Percentiles rank a stretch among this genome's conserved stretches.
These are phyloP conservation scores for Diddensiella transvaalensis DNA, from an alignment of 805 yeast species.

Conservation along the genomic window DNA sequence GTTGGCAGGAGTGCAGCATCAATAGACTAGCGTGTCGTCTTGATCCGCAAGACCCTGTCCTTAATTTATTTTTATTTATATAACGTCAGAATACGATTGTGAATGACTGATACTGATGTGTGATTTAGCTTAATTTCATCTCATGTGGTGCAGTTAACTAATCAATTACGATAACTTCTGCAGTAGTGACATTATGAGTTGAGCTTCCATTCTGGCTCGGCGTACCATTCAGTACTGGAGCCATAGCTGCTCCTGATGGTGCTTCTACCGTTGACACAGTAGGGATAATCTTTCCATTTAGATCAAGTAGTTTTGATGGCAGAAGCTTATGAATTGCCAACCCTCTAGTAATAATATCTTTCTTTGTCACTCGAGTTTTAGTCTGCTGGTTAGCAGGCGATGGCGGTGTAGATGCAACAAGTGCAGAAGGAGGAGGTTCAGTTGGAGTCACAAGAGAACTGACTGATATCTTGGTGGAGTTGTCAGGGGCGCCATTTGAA, in stretches of 20 bases:
- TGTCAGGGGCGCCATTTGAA: background rate
- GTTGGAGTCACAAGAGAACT: background rate
- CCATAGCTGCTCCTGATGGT: too few relatives aligned
- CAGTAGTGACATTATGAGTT: too few relatives aligned
- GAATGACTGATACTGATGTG: too few relatives aligned
- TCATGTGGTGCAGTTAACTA: too few relatives aligned
- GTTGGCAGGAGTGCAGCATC: constrained; percentile 39
- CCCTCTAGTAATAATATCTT: constrained; percentile 43
- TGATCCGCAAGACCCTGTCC: too few relatives aligned
- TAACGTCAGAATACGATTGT: too few relatives aligned
- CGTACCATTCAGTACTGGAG: too few relatives aligned
- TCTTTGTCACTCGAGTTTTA: constrained; percentile 42
- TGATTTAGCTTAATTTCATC: too few relatives aligned
- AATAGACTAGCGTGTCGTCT: constrained; percentile 15
- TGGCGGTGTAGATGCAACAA: constrained; percentile 4
- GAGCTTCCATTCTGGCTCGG: too few relatives aligned
- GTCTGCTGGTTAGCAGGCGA: background rate
- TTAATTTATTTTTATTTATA: too few relatives aligned
- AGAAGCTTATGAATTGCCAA: constrained; percentile 27
- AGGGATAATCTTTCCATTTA: background rate
- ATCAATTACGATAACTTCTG: too few relatives aligned
- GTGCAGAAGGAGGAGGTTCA: constrained; percentile 4
- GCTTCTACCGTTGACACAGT: background rate
- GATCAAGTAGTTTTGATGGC: constrained; percentile 11
- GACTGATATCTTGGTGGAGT: constrained; percentile 10